phyloP scores from a whole-genome alignment of 2,329 filamentous ascomycete species.

The Colletotrichum siamense region DNA sequence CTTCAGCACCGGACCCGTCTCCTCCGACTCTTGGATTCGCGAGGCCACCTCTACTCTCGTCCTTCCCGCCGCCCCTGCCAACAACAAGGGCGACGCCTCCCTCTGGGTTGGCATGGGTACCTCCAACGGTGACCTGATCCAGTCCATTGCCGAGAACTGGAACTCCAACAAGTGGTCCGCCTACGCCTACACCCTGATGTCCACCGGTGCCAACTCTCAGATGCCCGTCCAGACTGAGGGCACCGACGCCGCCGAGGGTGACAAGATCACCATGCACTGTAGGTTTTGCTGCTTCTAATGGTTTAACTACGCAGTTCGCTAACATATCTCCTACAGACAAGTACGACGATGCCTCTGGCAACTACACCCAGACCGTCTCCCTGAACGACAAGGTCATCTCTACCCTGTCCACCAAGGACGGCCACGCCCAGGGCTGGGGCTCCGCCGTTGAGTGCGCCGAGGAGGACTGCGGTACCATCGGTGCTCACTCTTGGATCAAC shows the following conservation, averaged over 20 bases:
- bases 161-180: slow-evolving; percentile 39
- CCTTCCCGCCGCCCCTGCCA: slow-evolving; percentile 41
- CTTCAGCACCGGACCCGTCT: slow-evolving; percentile 49
- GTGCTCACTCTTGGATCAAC: slow-evolving; percentile 20
- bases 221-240: slow-evolving; percentile 12
- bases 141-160: slow-evolving; percentile 48
- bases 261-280: slow-evolving; percentile 21
- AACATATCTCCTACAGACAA: background rate
- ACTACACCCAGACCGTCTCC: slow-evolving; percentile 19
- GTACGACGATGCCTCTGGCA: slow-evolving; percentile 9
- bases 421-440: slow-evolving; percentile 47
- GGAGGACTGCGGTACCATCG: slow-evolving; percentile 71
- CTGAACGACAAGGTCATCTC: slow-evolving; percentile 34
- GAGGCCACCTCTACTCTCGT: slow-evolving; percentile 48
- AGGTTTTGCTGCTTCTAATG: background rate
- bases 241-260: background rate
- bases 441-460: slow-evolving; percentile 66
- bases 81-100: slow-evolving; percentile 41
- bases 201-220: slow-evolving; percentile 28
- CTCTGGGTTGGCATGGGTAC: slow-evolving; percentile 56
- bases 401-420: slow-evolving; percentile 49
- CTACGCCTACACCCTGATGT: slow-evolving; percentile 46
- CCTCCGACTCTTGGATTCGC: slow-evolving; percentile 44
- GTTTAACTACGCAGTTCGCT: background rate
- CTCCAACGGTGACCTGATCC: slow-evolving; percentile 49